Evolutionary conservation across 345 rosid species (phyloP), one percentile per base, ranked within the genome.

Genomic region (Brassica rapa): DNA sequence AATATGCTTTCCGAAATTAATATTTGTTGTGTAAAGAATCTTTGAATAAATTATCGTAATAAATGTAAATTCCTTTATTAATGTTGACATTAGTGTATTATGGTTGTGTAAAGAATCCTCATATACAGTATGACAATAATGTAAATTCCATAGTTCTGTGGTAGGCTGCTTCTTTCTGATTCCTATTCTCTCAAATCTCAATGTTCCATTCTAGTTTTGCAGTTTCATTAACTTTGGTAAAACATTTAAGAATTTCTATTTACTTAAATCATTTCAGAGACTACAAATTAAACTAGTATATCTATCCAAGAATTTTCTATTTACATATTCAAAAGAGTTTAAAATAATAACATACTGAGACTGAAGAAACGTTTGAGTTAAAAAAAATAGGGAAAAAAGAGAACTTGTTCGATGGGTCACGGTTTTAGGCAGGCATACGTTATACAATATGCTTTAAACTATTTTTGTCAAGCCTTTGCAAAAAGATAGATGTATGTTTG

Each of bases 161-260:
- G 62, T 72, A 65, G 76, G 72, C 68, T 71, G 66, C 76, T 71
- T 60, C 53, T 41, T 49, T 46, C 76, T 30, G 61, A 71, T 65
- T 78, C 81, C 12, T 78, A 39, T 71, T 78, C 67, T 30, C 16
- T 53, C 60, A 19, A 8, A 57, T 57, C 62, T 23, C 62, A 59
- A 55, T n/a, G 19, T 14, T 61, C 41, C 9, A 16, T 43, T 43
- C 12, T 23, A 11, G 15, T 33, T 49, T 51, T 24, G 46, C 23
- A 62, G 33, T 62, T 30, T 30, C 23, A 24, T 59, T 51, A 0
- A 9, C 24, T 16, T 66, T 8, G 24, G 63, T 63, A 11, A 49
- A 46, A 16, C 21, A 32, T 21, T 21, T 33, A 49, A 23, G 19
- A 35, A 35, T 6, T 62, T 70, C 8, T 6, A 62, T 65, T 8